Base-by-base conservation (phyloP, 2,329 filamentous ascomycete genomes). In the Clathrospora elynae region DNA sequence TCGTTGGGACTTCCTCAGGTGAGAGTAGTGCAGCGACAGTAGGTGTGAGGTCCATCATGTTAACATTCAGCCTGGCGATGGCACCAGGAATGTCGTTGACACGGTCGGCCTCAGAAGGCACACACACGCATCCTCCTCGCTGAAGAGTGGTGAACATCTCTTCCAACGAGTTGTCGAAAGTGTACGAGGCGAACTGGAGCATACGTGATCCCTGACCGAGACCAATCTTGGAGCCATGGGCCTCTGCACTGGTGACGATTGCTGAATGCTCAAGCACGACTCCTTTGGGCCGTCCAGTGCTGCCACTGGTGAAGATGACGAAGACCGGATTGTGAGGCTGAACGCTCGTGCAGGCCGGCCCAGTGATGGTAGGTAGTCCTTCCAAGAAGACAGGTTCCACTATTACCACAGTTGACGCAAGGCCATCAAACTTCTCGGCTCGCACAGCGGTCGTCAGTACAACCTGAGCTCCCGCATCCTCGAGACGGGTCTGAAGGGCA, bases 111-210 rank as follows among this genome's bases (percentile, higher is more conserved):
- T 82, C 79, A 0, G 78, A 80, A 0, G 79, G 77, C 5, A 82
- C 77, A 53, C 77, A 80, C 9, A 80, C 71, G 35, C 73, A 75
- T 3, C 77, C 78, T 17, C 78, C 78, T 10, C 67, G 62, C 14
- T 72, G 69, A n/a, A 81, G 68, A 0, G 78, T 79, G 43, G 76
- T 79, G 9, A 80, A 72, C 71, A 81, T 79, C 53, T 78, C 78
- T 56, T 77, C 74, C 13, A 80, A 75, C 44, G 76, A 77, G 35
- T 78, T 78, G 45, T 81, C 79, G 45, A 81, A 81, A 6, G 78
- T 78, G 49, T 81, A 80, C 1, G 76, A 66, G 1, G 68, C 64
- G 28, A 72, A 73, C 36, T 74, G 69, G 2, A 74, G 53, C 29
- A 67, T 59, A 3, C 70, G 53, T 8, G 57, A 55, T 2, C 46